Base-by-base conservation (phyloP, 2,329 filamentous ascomycete genomes). In the Lasiodiplodia citricola region DNA sequence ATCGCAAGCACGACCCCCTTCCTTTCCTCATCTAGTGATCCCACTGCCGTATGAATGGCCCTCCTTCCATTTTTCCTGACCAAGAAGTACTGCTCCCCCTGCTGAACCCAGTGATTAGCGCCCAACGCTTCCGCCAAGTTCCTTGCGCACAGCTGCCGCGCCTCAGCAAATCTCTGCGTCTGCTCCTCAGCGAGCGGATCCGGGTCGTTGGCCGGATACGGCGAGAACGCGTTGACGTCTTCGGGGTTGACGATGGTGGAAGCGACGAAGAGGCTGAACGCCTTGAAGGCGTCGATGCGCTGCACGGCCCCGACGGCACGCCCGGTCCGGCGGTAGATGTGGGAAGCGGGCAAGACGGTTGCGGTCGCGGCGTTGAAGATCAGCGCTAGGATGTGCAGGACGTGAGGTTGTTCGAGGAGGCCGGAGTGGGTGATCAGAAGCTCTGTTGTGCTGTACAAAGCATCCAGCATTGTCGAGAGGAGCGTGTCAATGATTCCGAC, bases 331-430 rank as follows among this genome's bases (percentile, higher is more conserved):
- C 80, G 79, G 62, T 80, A 74, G 35, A 87, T 76, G 70, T 87
- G 87, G 64, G 86, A 82, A 0, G 87, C 69, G 1, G 82, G 71
- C 1, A 80, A 76, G 1, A 86, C 69, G 1, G 79, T 75, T 2
- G 81, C 78, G 0, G 73, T 78, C 16, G 84, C 78, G 68, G 81
- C 79, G 8, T 81, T 75, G 31, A 85, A 73, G 67, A 83, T 79
- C 0, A 78, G 73, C 1, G 75, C 71, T 8, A 84, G 66, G 14
- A 79, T 80, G 25, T 78, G 71, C 2, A 86, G 73, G 2, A 81
- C 74, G 5, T 76, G 70, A 1, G 83, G 72, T 21, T 83, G 77
- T 60, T 79, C 75, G 18, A 85, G 75, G 10, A 78, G 67, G 4
- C 70, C 70, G 1, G 75, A 71, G 58, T 80, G 74, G 21, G 76